Evolutionary conservation across 2,329 filamentous ascomycete species (phyloP).

Genomic region (Ophiocordyceps australis): DNA sequence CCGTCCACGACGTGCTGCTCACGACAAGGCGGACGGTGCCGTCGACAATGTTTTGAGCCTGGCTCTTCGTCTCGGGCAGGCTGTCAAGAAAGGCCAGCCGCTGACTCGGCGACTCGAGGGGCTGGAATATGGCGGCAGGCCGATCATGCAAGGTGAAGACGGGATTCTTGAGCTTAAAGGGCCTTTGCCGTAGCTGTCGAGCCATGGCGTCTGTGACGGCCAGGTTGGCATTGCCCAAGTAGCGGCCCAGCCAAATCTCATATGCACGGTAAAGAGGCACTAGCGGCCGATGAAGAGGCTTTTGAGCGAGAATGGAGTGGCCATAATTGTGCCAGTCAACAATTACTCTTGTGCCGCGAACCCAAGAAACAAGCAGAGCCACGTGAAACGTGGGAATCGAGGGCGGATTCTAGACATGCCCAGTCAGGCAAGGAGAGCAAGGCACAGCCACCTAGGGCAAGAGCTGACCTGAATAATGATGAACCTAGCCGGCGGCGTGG

Average conservation of each 20-base stretch:
- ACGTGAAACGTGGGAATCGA: constrained; percentile 81
- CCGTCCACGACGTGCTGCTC: constrained; percentile 92
- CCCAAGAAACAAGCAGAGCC: constrained; percentile 50
- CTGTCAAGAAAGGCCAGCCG: constrained; percentile 42
- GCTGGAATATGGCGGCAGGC: constrained; percentile 67
- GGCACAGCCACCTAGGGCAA: not conserved
- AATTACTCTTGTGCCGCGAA: constrained; percentile 66
- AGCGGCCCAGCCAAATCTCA: constrained; percentile 52
- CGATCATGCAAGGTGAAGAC: constrained; percentile 70
- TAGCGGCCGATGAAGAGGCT: constrained; percentile 48
- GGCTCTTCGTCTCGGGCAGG: constrained; percentile 43
- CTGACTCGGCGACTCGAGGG: constrained; percentile 29
- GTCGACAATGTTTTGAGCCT: constrained; percentile 38
- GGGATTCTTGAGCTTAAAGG: constrained; percentile 46
- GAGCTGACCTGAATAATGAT: constrained; percentile 56
- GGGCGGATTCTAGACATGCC: constrained; percentile 55
- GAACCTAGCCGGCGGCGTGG: constrained; percentile 59
- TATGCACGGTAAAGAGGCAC: constrained; percentile 62
- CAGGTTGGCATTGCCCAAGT: constrained; percentile 55
- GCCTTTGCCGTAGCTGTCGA: constrained; percentile 41
- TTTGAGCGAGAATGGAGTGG: constrained; percentile 69
- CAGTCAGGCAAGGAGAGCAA: too few relatives aligned
- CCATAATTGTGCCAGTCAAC: constrained; percentile 99
- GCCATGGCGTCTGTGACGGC: constrained; percentile 86
- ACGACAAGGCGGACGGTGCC: constrained; percentile 54